Conservation (phyloP, 2,329 filamentous ascomycete species). For the Bisporella sp. region DNA sequence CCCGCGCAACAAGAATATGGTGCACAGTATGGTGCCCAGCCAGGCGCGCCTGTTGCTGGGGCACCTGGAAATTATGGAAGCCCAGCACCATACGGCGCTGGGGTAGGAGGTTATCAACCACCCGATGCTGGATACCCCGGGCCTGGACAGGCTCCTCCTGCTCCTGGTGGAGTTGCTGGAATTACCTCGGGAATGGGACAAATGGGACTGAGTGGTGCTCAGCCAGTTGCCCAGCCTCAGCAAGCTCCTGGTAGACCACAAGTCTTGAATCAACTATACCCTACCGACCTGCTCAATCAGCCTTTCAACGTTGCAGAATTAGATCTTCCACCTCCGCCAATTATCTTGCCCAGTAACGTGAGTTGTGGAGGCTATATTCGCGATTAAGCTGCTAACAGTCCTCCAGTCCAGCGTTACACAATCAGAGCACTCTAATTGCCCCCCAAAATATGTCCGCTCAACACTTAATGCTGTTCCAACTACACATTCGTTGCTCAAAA, state of each 20-base stretch:
- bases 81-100: slow-evolving; percentile 29
- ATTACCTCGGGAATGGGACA: slow-evolving; percentile 79
- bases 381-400: slow-evolving; percentile 31
- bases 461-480: slow-evolving; percentile 92
- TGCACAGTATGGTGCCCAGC: slow-evolving; percentile 20
- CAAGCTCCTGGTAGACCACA: slow-evolving; percentile 42
- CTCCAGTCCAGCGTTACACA: slow-evolving; percentile 78
- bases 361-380: slow-evolving; percentile 31
- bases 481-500: slow-evolving; percentile 88
- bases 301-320: slow-evolving; percentile 92
- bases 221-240: slow-evolving; percentile 34
- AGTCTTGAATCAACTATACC: slow-evolving; percentile 80
- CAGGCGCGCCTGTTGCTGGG: slow-evolving; percentile 34
- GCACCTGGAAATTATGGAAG: slow-evolving; percentile 28
- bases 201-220: slow-evolving; percentile 56
- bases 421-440: slow-evolving; percentile 85
- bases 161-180: slow-evolving; percentile 47
- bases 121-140: slow-evolving; percentile 60
- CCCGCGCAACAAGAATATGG: slow-evolving; percentile 24
- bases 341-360: slow-evolving; percentile 87
- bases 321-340: slow-evolving; percentile 83
- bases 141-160: slow-evolving; percentile 32
- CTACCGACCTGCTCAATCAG: slow-evolving; percentile 84
- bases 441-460: slow-evolving; percentile 88
- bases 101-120: slow-evolving; percentile 47